A percentile compares a stretch with the other conserved stretches of the same genome.
Conservation (phyloP, 805 yeast species). For the Metschnikowia kofuensis region DNA sequence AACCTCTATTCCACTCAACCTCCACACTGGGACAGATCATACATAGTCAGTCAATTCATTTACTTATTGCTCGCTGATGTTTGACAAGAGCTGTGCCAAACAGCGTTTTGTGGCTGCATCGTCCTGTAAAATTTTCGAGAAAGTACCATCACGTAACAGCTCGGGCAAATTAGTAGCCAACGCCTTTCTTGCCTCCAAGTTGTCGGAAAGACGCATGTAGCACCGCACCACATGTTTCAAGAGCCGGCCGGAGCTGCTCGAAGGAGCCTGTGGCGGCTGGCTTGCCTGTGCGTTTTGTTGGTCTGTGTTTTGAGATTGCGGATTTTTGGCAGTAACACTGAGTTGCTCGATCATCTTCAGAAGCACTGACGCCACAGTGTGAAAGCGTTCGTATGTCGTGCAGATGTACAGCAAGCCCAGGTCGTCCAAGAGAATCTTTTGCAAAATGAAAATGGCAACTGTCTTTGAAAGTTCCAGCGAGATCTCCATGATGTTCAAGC, state of each 20-base stretch:
- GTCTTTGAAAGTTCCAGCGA: conserved; percentile 93
- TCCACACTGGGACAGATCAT: too few species aligned
- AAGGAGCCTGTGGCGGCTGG: conserved; percentile 14
- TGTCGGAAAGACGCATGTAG: conserved; percentile 85
- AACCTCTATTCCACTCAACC: too few species aligned
- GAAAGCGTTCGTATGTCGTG: conserved; percentile 91
- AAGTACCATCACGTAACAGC: conserved; percentile 83
- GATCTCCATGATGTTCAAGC: conserved; percentile 91
- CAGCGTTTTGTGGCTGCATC: conserved; percentile 87
- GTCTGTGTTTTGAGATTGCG: conserved; percentile 20
- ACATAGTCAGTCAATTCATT: background rate
- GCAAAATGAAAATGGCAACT: conserved; percentile 94
- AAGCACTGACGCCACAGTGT: conserved; percentile 87
- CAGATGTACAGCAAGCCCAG: conserved; percentile 89
- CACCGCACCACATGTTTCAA: conserved; percentile 93
- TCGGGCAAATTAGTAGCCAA: conserved; percentile 81
- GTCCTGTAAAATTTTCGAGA: conserved; percentile 72
- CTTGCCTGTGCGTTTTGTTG: conserved; percentile 1
- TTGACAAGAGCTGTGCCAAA: conserved; percentile 74
- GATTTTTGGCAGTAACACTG: conserved; percentile 48
- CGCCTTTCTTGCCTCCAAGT: conserved; percentile 85
- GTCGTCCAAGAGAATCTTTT: conserved; percentile 88
- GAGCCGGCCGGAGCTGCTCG: conserved; percentile 67
- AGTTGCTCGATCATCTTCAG: conserved; percentile 87
- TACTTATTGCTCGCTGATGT: conserved; percentile 34